These are phyloP conservation scores for Tetraselmis chui DNA, from an alignment of 139 green algal genomes.

Conservation along the genomic window DNA sequence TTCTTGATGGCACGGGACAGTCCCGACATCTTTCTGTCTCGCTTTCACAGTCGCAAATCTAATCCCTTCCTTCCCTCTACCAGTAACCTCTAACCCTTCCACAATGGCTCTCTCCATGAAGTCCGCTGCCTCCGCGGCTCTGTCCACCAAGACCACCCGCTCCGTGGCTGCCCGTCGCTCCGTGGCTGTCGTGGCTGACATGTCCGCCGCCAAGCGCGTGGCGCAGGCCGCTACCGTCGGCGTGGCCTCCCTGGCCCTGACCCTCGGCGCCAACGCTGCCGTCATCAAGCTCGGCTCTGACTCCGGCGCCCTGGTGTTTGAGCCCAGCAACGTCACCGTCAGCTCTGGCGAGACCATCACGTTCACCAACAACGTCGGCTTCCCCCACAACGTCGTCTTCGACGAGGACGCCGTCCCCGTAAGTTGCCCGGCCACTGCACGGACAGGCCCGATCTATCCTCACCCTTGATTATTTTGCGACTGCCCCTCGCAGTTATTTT, in stretches of 20 bases:
- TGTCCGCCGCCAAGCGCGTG: conserved; percentile 10
- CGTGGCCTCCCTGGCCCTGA: conserved; percentile 59
- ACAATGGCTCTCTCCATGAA: conserved; percentile 22
- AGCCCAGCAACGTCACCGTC: conserved; percentile 46
- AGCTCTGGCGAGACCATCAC: conserved; percentile 71
- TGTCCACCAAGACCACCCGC: conserved; percentile 16
- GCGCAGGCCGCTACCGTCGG: conserved; percentile 45
- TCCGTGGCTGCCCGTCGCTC: background rate
- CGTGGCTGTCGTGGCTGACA: background rate
- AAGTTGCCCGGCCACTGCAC: conserved; percentile 16
- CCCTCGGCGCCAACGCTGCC: conserved; percentile 58
- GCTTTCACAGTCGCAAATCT: no score
- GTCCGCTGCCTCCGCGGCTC: conserved; percentile 10
- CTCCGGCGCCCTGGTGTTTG: conserved; percentile 65
- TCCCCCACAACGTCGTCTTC: conserved; percentile 90
- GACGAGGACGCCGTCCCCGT: conserved; percentile 87
- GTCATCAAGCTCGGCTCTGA: conserved; percentile 78
- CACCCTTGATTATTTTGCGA: no score
- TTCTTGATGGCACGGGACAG: no score
- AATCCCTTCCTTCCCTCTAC: no score
- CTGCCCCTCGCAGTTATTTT: no score
- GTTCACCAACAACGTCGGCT: conserved; percentile 77
- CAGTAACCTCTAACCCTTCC: no score
- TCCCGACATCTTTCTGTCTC: no score
- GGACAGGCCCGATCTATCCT: background rate